Base-by-base conservation (phyloP, 78 protist species). In the Dictyostelium brefeldianum region DNA sequence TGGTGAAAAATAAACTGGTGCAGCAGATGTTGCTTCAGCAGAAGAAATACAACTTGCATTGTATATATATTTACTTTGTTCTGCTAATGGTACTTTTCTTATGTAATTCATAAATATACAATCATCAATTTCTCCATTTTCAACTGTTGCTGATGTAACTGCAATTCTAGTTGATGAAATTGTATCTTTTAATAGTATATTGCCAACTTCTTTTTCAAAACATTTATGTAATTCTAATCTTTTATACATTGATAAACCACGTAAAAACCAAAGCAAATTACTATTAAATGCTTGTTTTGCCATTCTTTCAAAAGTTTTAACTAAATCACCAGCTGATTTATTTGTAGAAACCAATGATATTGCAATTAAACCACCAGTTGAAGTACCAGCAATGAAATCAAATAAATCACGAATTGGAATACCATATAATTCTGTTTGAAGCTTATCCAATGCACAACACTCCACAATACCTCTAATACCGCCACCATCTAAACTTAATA, bases 401-500 rank as follows among this genome's bases (percentile, higher is more conserved):
- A 78, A 78, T 5, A 78, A 36, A 3, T 31, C 3, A 57, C 29
- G 43, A 36, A 78, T 57, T 36, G 69, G 56, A 14, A 78, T 36
- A 0, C 31, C 48, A 53, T n/a, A 77, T 1, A 56, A 48, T 36
- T 57, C 29, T 29, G 2, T 57, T 78, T 53, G 71, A 56, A 84
- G 27, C 17, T 62, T 18, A 15, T 10, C 18, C 6, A 84, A 36
- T 47, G 73, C 73, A 11, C 6, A 20, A 46, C 74, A 74, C 22
- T 65, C 69, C 0, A 84, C 20, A 27, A 84, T 71, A 31, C 91
- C 91, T 29, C 67, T 18, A 2, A 84, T 51, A 57, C 91, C 91
- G 3, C 91, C 91, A 22, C 91, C 91, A 84, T 84, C 91, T 12
- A 84, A 22, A 4, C 67, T 11, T 46, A 84, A 79, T n/a, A 84